Conservation (phyloP, 1,284 basidiomycete genomes). For the Mycosarcoma mackinlayi region DNA sequence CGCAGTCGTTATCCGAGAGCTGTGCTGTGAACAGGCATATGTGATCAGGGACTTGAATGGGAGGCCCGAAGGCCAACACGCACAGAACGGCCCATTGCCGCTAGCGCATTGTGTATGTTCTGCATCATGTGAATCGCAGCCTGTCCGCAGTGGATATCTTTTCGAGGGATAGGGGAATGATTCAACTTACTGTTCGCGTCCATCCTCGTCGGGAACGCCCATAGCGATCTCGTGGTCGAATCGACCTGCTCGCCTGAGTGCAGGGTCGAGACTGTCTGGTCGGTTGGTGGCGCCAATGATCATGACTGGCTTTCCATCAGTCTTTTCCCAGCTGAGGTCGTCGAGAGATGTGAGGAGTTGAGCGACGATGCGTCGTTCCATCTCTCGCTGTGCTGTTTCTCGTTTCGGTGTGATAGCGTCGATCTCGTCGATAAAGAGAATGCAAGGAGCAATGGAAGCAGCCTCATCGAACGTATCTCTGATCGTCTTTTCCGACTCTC, state of each 20-base stretch:
- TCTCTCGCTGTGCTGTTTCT: conserved; percentile 89
- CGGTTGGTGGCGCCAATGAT: conserved; percentile 97
- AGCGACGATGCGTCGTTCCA: conserved; percentile 96
- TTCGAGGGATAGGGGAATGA: background rate
- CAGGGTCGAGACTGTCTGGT: conserved; percentile 92
- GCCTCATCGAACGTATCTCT: conserved; percentile 87
- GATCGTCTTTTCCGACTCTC: conserved; percentile 94
- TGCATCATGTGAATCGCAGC: conserved; percentile 38
- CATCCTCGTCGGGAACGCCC: conserved; percentile 89
- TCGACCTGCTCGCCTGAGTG: conserved; percentile 87
- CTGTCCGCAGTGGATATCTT: conserved; percentile 2
- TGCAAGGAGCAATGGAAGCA: conserved; percentile 62
- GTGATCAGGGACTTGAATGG: conserved; percentile 57
- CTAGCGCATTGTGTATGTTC: conserved; percentile 48
- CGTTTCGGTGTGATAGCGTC: conserved; percentile 97
- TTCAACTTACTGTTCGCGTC: conserved; percentile 78
- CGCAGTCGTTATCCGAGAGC: background rate
- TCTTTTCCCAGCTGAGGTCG: conserved; percentile 86
- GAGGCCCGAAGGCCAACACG: conserved; percentile 51
- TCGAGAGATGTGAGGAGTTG: conserved; percentile 98
- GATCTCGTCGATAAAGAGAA: conserved; percentile 80
- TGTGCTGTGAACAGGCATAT: conserved; percentile 12
- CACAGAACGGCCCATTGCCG: conserved; percentile 53
- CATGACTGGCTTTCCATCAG: conserved; percentile 76
- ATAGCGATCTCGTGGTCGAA: conserved; percentile 98